Conservation (phyloP, 495 filamentous ascomycete species). For the Penicillium waksmanii region DNA sequence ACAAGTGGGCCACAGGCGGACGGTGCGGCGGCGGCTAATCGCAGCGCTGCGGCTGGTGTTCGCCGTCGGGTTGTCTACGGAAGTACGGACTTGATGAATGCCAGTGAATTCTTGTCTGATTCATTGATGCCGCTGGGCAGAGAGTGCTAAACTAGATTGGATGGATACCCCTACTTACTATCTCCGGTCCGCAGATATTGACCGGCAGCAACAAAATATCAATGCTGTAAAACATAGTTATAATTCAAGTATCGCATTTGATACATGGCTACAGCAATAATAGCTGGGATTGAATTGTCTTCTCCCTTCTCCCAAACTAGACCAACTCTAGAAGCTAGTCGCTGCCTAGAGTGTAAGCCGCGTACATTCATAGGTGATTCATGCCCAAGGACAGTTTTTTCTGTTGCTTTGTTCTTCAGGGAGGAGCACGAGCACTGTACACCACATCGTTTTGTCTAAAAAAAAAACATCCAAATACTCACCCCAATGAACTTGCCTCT, state of each 20-base stretch:
- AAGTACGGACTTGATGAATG: slow-evolving; percentile 91
- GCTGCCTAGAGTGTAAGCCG: too few species aligned
- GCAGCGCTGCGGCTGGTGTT: slow-evolving; percentile 34
- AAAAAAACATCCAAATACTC: too few species aligned
- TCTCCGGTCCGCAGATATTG: not conserved
- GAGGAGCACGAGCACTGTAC: too few species aligned
- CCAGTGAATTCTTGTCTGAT: slow-evolving; percentile 79
- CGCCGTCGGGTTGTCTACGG: slow-evolving; percentile 90
- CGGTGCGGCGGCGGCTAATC: slow-evolving; percentile 50
- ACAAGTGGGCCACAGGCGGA: slow-evolving; percentile 59
- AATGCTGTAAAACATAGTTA: slow-evolving; percentile 26
- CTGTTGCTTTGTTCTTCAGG: too few species aligned
- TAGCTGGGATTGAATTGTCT: not conserved
- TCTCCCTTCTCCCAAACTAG: too few species aligned
- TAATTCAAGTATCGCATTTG: slow-evolving; percentile 20
- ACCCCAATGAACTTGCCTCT: too few species aligned
- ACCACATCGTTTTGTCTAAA: too few species aligned
- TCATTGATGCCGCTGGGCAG: slow-evolving; percentile 80
- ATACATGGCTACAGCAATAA: not conserved
- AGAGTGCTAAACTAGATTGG: slow-evolving; percentile 50
- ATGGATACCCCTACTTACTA: slow-evolving; percentile 2
- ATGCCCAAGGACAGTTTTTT: too few species aligned
- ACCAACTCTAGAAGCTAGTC: too few species aligned
- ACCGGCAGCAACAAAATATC: slow-evolving; percentile 4
- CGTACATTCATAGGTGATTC: too few species aligned